These are phyloP conservation scores for Vaccinium macrocarpon DNA, from an alignment of 148 eudicot species.

Conservation along the genomic window DNA sequence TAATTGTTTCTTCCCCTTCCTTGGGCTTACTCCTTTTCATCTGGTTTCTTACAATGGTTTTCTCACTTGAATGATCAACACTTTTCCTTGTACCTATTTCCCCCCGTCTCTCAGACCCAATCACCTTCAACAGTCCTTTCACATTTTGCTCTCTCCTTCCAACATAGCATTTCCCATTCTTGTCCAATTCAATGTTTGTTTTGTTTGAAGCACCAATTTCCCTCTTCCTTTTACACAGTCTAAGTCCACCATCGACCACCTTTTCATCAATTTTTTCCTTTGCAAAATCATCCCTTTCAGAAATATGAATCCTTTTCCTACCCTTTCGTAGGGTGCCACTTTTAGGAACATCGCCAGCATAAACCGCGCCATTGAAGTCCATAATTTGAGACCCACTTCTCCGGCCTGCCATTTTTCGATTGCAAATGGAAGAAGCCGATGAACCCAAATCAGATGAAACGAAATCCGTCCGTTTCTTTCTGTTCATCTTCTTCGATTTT, in stretches of 20 bases:
- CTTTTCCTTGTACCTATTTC: background rate
- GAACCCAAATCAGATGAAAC: background rate
- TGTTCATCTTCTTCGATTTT: background rate
- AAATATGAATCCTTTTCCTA: background rate
- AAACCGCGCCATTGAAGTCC: background rate
- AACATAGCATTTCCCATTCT: too few relatives aligned
- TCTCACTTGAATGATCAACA: background rate
- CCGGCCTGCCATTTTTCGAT: background rate
- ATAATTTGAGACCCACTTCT: background rate
- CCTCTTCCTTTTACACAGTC: too few relatives aligned
- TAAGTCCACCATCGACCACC: too few relatives aligned
- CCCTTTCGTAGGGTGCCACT: background rate
- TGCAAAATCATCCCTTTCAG: background rate
- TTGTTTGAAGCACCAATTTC: too few relatives aligned
- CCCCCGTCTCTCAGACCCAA: too few relatives aligned
- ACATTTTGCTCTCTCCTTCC: too few relatives aligned
- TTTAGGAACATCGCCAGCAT: background rate
- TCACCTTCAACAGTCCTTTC: too few relatives aligned
- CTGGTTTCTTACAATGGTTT: background rate
- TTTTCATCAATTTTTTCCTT: background rate
- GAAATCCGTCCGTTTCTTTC: background rate
- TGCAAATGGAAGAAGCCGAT: background rate
- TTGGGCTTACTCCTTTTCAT: slow-evolving; percentile 11
- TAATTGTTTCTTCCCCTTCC: slow-evolving; percentile 24
- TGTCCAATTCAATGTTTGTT: too few relatives aligned